Base-by-base conservation (phyloP, 2,329 filamentous ascomycete species). In the Phoma sp. region DNA sequence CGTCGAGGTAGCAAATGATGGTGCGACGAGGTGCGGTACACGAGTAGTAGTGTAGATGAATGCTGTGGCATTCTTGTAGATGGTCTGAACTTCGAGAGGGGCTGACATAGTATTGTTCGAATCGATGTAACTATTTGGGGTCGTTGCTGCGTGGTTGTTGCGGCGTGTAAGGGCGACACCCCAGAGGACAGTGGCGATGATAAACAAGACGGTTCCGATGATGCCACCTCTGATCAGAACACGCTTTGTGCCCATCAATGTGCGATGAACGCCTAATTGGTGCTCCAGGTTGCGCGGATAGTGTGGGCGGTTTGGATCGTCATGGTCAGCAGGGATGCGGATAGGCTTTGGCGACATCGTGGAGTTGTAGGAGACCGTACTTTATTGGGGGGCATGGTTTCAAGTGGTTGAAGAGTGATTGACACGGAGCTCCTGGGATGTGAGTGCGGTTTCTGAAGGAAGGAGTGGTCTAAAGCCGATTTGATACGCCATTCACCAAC, bases 281-380 rank as follows among this genome's bases (percentile, higher is more conserved):
- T 33, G 33, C 14, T 45, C 47, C 26, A 51, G 15, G 20, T 40
- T 34, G 23, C 34, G 9, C 15, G 21, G 15, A 18, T 28, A 46
- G 15, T 33, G 28, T 15, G 40, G 48, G 11, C 28, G 32, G 25
- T 38, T 38, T 38, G 39, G 25, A 33, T 51, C 33, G 14, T 51
- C 39, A 1, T 45, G 34, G 21, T 52, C 34, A 23, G 21, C 9
- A 1, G 40, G 42, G 20, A 30, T 12, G 26, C 25, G 21, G n/a
- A 20, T 28, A 6, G 4, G 20, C 28, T 40, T 20, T 7, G 20
- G 14, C 28, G 36, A 33, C 11, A 11, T 15, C 7, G 7, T 32
- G 21, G 12, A 7, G n/a, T 34, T n/a, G 20, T 25, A 14, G 30
- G 34, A 17, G 10, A 12, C 21, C 37, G 29, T 29, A 7, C 4